These are phyloP conservation scores for Davidsoniella virescens DNA, from an alignment of 2,329 filamentous ascomycete genomes.

Conservation along the genomic window DNA sequence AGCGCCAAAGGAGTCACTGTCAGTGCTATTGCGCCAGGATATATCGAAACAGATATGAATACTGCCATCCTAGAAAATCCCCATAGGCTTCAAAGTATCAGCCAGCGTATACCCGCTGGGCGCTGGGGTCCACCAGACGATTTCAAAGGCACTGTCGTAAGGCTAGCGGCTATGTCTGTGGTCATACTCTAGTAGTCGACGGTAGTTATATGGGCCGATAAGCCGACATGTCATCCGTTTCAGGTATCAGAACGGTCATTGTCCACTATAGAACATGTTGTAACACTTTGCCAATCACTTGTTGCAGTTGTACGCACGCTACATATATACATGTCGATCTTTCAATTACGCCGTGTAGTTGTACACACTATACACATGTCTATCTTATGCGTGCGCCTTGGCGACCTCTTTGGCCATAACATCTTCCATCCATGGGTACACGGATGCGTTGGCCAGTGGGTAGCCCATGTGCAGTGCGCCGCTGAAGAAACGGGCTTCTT, in stretches of 20 bases:
- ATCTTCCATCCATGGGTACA: conserved; percentile 46
- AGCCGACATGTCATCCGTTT: not conserved
- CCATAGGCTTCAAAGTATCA: conserved; percentile 54
- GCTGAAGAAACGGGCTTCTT: conserved; percentile 45
- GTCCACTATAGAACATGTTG: not conserved
- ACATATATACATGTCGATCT: not conserved
- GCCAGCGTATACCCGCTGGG: conserved; percentile 66
- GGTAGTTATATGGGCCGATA: conserved; percentile 87
- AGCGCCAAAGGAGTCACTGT: conserved; percentile 56
- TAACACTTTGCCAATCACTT: not conserved
- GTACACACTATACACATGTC: not conserved
- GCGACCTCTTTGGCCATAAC: conserved; percentile 24
- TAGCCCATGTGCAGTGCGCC: conserved; percentile 52
- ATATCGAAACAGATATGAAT: conserved; percentile 94
- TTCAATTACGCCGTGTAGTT: not conserved
- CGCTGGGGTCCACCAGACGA: conserved; percentile 74
- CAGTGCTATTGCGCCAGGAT: conserved; percentile 79
- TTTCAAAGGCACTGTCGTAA: conserved; percentile 63
- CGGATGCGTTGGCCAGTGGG: conserved; percentile 37
- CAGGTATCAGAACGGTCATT: not conserved
- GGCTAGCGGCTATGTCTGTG: conserved; percentile 68
- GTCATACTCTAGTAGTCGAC: conserved; percentile 69
- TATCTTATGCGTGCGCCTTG: not conserved
- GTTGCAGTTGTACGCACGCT: not conserved
- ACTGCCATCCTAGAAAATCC: conserved; percentile 59